Evolutionary conservation across 2,329 filamentous ascomycete genomes (phyloP).

Genomic region (Phialocephala subalpina): DNA sequence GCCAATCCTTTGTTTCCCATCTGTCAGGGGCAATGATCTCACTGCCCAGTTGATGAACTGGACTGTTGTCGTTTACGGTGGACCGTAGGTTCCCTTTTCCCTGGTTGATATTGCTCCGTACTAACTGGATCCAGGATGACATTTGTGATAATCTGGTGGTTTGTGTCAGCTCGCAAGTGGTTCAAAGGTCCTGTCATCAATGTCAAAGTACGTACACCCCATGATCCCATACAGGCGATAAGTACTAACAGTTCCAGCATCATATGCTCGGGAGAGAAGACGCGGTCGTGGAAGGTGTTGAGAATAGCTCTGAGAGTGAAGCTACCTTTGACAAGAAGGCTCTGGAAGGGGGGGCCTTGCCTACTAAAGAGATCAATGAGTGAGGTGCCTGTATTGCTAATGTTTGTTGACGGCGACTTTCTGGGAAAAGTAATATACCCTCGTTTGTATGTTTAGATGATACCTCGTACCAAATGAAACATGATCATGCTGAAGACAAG

Average conservation of each 20-base stretch:
- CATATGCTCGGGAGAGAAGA: conserved; percentile 42
- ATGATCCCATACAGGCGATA: conserved; percentile 11
- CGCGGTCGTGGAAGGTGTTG: conserved; percentile 35
- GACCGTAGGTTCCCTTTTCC: conserved; percentile 47
- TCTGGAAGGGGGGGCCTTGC: conserved; percentile 25
- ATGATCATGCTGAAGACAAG: conserved; percentile 32
- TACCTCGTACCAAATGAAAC: conserved; percentile 27
- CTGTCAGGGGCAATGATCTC: conserved; percentile 59
- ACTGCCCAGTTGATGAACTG: conserved; percentile 66
- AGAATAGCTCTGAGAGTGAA: conserved; percentile 34
- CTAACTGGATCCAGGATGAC: conserved; percentile 53
- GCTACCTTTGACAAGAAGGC: conserved; percentile 28
- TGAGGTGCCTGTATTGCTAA: not conserved
- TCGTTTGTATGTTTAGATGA: conserved; percentile 1
- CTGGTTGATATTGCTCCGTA: not conserved
- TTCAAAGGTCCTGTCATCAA: conserved; percentile 73
- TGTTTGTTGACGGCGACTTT: not conserved
- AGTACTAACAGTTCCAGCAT: conserved; percentile 35
- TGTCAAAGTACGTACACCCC: conserved; percentile 50
- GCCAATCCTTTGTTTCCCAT: conserved; percentile 70
- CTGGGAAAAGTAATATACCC: not conserved
- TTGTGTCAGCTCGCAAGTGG: conserved; percentile 67
- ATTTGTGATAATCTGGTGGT: conserved; percentile 64
- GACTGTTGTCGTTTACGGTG: conserved; percentile 70
- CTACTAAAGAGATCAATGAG: conserved; percentile 20